Base-by-base conservation (phyloP, 2,329 filamentous ascomycete genomes). In the Claviceps purpurea region DNA sequence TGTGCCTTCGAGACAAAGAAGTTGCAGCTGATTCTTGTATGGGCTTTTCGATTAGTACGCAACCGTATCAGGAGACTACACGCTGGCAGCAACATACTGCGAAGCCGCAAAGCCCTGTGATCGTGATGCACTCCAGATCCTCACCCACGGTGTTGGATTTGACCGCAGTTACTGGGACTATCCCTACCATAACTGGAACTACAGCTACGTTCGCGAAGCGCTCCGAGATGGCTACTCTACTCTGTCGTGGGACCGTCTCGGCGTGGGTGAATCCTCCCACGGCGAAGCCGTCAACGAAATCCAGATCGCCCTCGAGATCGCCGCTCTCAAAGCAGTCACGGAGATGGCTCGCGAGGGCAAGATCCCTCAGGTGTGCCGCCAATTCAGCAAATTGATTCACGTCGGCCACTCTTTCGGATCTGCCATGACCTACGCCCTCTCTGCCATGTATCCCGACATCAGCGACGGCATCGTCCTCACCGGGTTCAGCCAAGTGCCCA, bases 381-480 rank as follows among this genome's bases (percentile, higher is more conserved):
- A 56, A 20, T 71, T 66, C 57, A 53, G 60, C 45, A 73, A 75
- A 59, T 66, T 79, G 24, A 68, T 81, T 8, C 81, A 85, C 61
- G 70, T 82, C 16, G 82, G 81, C 13, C 81, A 85, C 67, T 81
- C 76, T 0, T 85, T 81, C 57, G 82, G 82, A 37, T 80, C 79
- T 0, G 65, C 73, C 5, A 76, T 79, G 57, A 76, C 73, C 2
- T 82, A 79, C 63, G 71, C 66, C 47, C 68, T 85, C 20, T 73
- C 76, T 7, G 70, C 71, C 47, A 61, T 68, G 53, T 68, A 79
- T 58, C 78, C 79, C 1, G 60, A 70, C 51, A 66, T 77, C 52
- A 78, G 75, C 40, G 74, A 84, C 55, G 78, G 73, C 41, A 69
- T 84, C 42, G 65, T 81, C 50, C 69, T 85, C 6, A 83, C 80